Evolutionary conservation across 2,329 filamentous ascomycete species (phyloP), one percentile per base, ranked within the genome.

Genomic region (Calycina marina): DNA sequence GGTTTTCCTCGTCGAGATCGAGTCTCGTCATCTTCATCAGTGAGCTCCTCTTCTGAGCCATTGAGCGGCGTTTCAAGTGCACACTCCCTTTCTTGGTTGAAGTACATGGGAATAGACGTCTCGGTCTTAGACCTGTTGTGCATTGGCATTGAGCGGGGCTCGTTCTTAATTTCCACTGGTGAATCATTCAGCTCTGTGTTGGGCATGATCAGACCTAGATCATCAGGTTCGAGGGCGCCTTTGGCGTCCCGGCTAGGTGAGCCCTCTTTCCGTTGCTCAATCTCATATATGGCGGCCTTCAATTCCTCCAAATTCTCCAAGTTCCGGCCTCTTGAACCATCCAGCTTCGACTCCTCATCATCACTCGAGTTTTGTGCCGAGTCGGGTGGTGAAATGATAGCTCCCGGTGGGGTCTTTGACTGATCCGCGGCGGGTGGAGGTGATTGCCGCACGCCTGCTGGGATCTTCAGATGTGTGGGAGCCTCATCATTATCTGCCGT

Each of bases 351-450:
- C 72, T 75, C 49, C 49, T 92, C 84, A 45, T 93, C 84, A 52
- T 93, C 86, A 55, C 86, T 85, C 15, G 77, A 86, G 43, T 77
- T 80, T 24, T 71, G 69, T 5, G 70, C 68, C 18, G 86, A 93
- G 48, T 94, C 88, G 6, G 88, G 88, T 20, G 88, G 88, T 0
- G 88, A 94, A 37, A 93, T 81, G 45, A 93, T 72, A 41, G 83
- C 85, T 39, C 83, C 84, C 40, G 73, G 72, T 25, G 85, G 84
- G 55, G 93, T 90, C 41, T 71, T 61, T 38, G 72, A 56, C 15
- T 62, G 68, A 58, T 83, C 74, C 41, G 75, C 82, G 41, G 84
- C 58, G 12, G 84, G 82, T n/a, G 82, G 77, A 11, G 84, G 83
- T 29, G 85, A 92, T 55, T 86, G 81, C 47, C 82, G 73, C 40